phyloP scores from a whole-genome alignment of 2,329 filamentous ascomycete species.

The Escovopsis sp. region DNA sequence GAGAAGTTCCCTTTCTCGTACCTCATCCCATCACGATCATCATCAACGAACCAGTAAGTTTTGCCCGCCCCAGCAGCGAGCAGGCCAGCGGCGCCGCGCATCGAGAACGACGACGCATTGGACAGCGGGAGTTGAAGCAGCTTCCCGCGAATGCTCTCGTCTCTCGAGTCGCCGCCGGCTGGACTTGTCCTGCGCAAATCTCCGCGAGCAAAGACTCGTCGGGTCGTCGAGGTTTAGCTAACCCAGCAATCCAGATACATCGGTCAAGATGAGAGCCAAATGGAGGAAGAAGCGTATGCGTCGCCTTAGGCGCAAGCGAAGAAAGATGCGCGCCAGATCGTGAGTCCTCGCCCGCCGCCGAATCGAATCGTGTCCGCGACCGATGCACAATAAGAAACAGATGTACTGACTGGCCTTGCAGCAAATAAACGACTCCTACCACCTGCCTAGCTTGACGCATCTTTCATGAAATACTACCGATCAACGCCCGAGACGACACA shows the following conservation, averaged over 20 bases:
- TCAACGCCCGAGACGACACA: slow-evolving; percentile 16
- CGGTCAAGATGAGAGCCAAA: slow-evolving; percentile 76
- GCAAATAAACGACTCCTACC: slow-evolving; percentile 52
- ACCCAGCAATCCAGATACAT: slow-evolving; percentile 10
- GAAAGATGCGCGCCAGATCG: slow-evolving; percentile 98
- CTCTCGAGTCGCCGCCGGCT: too few species aligned
- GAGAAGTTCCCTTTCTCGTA: slow-evolving; percentile 16
- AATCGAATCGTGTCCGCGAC: neutral
- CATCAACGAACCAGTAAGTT: slow-evolving; percentile 29
- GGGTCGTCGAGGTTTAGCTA: slow-evolving; percentile 2
- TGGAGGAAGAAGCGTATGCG: slow-evolving; percentile 99
- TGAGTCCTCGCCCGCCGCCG: slow-evolving; percentile 37
- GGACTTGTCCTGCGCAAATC: too few species aligned
- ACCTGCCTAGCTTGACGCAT: slow-evolving; percentile 40
- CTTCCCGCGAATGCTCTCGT: neutral
- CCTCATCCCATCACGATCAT: slow-evolving; percentile 31
- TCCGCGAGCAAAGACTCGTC: too few species aligned
- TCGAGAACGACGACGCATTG: slow-evolving; percentile 1
- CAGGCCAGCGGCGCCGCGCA: neutral
- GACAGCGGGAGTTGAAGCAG: too few species aligned
- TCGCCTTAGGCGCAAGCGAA: slow-evolving; percentile 98
- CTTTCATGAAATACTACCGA: slow-evolving; percentile 23
- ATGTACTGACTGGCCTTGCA: slow-evolving; percentile 24
- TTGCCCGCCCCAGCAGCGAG: slow-evolving; percentile 1
- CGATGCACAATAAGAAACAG: neutral